Percentiles rank a stretch among this genome's conserved stretches.
Evolutionary conservation across 139 green algal species (phyloP).

Genomic region (Chlorella sp.): DNA sequence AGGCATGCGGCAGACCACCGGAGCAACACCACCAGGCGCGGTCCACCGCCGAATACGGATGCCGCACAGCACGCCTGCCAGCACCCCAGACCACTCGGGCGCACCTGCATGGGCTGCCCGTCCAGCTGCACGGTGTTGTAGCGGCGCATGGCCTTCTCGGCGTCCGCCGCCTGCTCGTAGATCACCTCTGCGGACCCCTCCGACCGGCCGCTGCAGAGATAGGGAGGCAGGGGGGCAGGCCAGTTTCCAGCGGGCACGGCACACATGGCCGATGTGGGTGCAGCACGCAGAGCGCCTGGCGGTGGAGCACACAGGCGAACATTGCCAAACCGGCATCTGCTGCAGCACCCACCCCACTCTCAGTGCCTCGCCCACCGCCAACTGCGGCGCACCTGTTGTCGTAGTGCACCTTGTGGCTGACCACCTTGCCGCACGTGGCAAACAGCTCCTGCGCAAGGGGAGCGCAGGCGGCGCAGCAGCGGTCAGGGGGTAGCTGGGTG

Average conservation of each 20-base stretch:
- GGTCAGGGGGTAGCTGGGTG: background rate
- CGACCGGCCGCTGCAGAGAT: conserved; percentile 48
- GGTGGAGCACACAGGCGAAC: too few relatives aligned
- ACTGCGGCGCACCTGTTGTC: conserved; percentile 46
- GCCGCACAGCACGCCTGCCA: too few relatives aligned
- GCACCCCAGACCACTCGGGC: background rate
- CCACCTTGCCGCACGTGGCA: conserved; percentile 45
- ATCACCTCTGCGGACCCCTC: conserved; percentile 59
- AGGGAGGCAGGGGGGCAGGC: background rate
- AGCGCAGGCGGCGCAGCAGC: background rate
- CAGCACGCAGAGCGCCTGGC: too few relatives aligned
- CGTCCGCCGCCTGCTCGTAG: conserved; percentile 47
- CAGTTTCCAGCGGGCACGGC: too few relatives aligned
- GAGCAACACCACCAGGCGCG: too few relatives aligned
- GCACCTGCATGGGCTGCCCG: conserved; percentile 55
- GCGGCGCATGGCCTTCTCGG: conserved; percentile 46
- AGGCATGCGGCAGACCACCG: too few relatives aligned
- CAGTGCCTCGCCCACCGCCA: background rate
- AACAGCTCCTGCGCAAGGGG: conserved; percentile 59
- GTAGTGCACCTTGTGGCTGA: conserved; percentile 46
- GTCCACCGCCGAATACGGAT: too few relatives aligned
- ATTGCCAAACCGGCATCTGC: too few relatives aligned
- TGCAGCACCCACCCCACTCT: background rate
- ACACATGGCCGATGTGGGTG: too few relatives aligned
- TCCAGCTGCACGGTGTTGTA: conserved; percentile 72